Evolutionary conservation across 2,329 filamentous ascomycete species (phyloP), one percentile per base, ranked within the genome.

Genomic region (Stromatinia cepivora): DNA sequence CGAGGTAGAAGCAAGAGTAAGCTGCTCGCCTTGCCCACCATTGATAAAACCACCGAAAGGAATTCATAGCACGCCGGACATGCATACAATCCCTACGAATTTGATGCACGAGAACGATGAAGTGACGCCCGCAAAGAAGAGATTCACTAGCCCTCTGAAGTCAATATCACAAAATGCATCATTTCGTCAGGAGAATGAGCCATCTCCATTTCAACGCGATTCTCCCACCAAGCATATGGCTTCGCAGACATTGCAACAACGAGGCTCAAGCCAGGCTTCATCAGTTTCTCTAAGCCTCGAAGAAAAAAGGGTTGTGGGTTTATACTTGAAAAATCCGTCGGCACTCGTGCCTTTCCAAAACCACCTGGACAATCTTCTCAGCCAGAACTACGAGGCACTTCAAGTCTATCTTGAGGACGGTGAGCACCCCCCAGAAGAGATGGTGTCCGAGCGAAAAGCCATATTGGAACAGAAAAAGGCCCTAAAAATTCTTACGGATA

Each of bases 101-200:
- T 25, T 22, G 8, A 53, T 25, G 25, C 53, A 39, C 11, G 68
- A 59, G 36, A 61, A 61, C 36, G 56, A 63, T 28, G 56, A 59
- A 5, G 72, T 65, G 22, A 70, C 69, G 11, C 52, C 66, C 31
- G 63, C 70, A 28, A 73, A 69, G 46, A 56, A 73, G 34, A 72
- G 70, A 54, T 57, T 68, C 11, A 69, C 73, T n/a, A 77, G 75
- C 65, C 77, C 76, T 6, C 57, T 77, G 39, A 70, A 71, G 50
- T 70, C 74, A 42, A 77, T 77, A 53, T 76, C 74, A 42, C 69
- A 67, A 42, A 78, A 77, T 70, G n/a, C 72, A 53, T 34, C 64
- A 22, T 31, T 57, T 20, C 73, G 64, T 50, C 71, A 70, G 66
- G 75, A 77, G 11, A 75, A 67, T 25, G 58, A 71, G 45, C 70